Conservation (phyloP, 2,329 filamentous ascomycete genomes). For the Alternaria postmessia region DNA sequence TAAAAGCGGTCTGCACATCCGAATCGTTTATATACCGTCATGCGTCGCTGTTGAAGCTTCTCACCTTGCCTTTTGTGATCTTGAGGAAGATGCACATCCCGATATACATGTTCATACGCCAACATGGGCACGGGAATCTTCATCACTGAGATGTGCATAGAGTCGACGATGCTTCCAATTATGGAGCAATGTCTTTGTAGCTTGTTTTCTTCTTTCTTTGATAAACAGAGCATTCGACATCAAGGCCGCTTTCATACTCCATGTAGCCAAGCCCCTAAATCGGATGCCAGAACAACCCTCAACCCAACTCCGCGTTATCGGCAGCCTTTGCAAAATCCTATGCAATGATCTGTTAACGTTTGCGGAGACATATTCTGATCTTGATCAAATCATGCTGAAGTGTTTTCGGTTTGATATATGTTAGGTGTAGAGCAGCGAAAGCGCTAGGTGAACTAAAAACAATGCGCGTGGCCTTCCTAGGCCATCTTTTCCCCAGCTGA, state of each 20-base stretch:
- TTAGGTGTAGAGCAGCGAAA: slow-evolving; percentile 17
- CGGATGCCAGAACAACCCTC: slow-evolving; percentile 32
- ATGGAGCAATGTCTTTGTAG: background rate
- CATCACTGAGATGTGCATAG: background rate
- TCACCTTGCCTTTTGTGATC: background rate
- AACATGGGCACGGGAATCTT: background rate
- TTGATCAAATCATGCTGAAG: background rate
- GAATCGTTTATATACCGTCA: background rate
- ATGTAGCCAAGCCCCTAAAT: slow-evolving; percentile 35
- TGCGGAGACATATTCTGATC: slow-evolving; percentile 13
- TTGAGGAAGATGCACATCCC: background rate
- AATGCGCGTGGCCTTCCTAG: slow-evolving; percentile 17
- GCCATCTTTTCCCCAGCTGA: slow-evolving; percentile 10
- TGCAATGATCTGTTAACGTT: slow-evolving; percentile 16
- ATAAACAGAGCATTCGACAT: slow-evolving; percentile 32
- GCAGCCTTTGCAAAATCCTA: slow-evolving; percentile 7
- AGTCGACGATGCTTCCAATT: background rate
- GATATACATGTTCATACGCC: background rate
- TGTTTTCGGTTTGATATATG: slow-evolving; percentile 8
- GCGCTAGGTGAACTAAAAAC: slow-evolving; percentile 17
- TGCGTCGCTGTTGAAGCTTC: background rate
- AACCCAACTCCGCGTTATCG: slow-evolving; percentile 16
- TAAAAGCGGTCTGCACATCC: slow-evolving; percentile 7
- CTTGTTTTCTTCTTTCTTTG: background rate
- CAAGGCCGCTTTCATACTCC: slow-evolving; percentile 30